A percentile compares a stretch with the other conserved stretches of the same genome.
Evolutionary conservation across 768 basidiomycete species (phyloP).

Genomic region (Gymnopilus dilepis): DNA sequence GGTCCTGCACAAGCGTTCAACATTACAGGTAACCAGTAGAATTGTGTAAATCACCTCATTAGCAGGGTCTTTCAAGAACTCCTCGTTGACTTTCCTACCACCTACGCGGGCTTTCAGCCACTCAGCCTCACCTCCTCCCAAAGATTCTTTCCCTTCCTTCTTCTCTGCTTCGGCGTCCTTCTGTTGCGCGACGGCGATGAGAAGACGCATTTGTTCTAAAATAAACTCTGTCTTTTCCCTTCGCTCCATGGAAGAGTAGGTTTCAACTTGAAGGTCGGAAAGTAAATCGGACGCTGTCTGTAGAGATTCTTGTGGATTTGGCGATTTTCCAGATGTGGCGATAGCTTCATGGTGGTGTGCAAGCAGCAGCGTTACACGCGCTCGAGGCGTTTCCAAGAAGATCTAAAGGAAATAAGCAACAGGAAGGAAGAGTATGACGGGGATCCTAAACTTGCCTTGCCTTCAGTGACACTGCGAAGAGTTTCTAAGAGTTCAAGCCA

Average conservation of each 20-base stretch:
- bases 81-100: constrained; percentile 92
- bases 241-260: constrained; percentile 98
- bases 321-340: constrained; percentile 46
- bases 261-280: constrained; percentile 96
- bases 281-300: constrained; percentile 91
- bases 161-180: constrained; percentile 74
- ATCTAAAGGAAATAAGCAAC: constrained; percentile 56
- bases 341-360: constrained; percentile 85
- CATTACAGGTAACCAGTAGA: not conserved
- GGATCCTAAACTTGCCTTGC: constrained; percentile 69
- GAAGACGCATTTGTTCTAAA: constrained; percentile 94
- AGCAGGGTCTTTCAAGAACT: constrained; percentile 85
- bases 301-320: constrained; percentile 69
- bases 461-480: constrained; percentile 90
- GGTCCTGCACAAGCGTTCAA: constrained; percentile 58
- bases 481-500: constrained; percentile 93
- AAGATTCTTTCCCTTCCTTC: constrained; percentile 63
- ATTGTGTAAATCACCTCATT: constrained; percentile 71
- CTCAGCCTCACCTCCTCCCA: constrained; percentile 81
- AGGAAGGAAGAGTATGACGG: not conserved
- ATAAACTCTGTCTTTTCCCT: constrained; percentile 98
- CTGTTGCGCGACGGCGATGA: constrained; percentile 75
- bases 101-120: constrained; percentile 95
- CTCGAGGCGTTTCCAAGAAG: constrained; percentile 95
- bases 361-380: constrained; percentile 88